Evolutionary conservation across 495 filamentous ascomycete genomes (phyloP), one percentile per base, ranked within the genome.

Genomic region (Aspergillus sclerotiicarbonarius): DNA sequence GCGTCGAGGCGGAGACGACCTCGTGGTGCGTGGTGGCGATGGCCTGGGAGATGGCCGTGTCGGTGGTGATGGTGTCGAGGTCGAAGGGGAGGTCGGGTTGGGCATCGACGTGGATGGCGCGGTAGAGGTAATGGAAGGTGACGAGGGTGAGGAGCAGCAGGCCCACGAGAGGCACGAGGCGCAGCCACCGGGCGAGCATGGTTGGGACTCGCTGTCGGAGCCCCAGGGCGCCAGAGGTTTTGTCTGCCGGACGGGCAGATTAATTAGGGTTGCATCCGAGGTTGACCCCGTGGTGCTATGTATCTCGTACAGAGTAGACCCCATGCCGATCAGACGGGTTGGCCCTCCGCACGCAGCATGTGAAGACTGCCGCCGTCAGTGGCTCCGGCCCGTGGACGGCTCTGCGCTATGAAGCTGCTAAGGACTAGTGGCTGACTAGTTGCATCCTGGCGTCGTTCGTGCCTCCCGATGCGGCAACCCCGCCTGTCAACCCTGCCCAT

Each of bases 1-100:
- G 13, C 19, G 70, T 77, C 7, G 76, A 79, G 25, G 64, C 31
- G 0, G 80, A 82, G 58, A 67, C 74, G 16, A 84, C 57, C 45
- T 74, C 65, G 1, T 61, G 58, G 44, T 71, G 64, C 25, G 55
- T 63, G 51, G 51, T 33, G 54, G 62, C 51, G 47, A 67, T 48
- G n/a, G 57, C n/a, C n/a, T n/a, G n/a, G n/a, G n/a, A n/a, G n/a
- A n/a, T n/a, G n/a, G n/a, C 63, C 35, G 43, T 37, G 20, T 55
- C 30, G 41, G n/a, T 33, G 18, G 30, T 29, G 20, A 16, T 50
- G 25, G 10, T 2, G 10, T 31, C 37, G 37, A 12, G 2, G 25
- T 25, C 9, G 35, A 37, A 12, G 35, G 35, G 6, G 9, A 12
- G 35, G 35, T 37, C 35, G 37, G 37, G 37, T 41, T 41, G n/a